Evolutionary conservation across 768 basidiomycete species (phyloP).

Genomic region (Erythrobasidium yunnanense): DNA sequence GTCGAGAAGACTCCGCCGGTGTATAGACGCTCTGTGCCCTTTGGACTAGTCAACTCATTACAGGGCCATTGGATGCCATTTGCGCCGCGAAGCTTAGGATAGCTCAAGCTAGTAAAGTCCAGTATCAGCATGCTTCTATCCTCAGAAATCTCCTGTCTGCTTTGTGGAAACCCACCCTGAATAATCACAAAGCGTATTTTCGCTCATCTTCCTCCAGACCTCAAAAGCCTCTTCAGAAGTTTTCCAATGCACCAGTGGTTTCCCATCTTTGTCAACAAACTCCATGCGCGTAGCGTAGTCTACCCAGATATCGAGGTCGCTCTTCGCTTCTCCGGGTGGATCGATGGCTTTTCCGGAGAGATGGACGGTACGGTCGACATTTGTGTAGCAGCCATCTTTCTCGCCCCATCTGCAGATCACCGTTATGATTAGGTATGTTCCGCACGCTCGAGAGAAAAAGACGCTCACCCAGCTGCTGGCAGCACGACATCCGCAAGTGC

Average conservation of each 20-base stretch:
- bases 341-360: constrained; percentile 33
- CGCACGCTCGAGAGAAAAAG: too few relatives aligned
- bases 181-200: constrained; percentile 33
- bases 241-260: constrained; percentile 27
- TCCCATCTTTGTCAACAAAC: constrained; percentile 35
- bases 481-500: constrained; percentile 35
- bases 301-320: constrained; percentile 33
- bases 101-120: background rate
- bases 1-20: constrained; percentile 32
- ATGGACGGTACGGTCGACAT: constrained; percentile 34
- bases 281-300: constrained; percentile 33
- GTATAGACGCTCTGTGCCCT: constrained; percentile 29
- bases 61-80: constrained; percentile 36
- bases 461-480: constrained; percentile 33
- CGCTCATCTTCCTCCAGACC: constrained; percentile 30
- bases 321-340: constrained; percentile 33
- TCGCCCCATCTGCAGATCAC: constrained; percentile 15
- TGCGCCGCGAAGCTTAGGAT: constrained; percentile 28
- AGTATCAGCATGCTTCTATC: background rate
- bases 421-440: constrained; percentile 24
- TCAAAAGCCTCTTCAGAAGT: constrained; percentile 29
- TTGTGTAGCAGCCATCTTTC: constrained; percentile 22
- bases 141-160: background rate
- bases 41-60: constrained; percentile 28
- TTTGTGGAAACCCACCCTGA: constrained; percentile 29